These are phyloP conservation scores for Fusarium sp. DNA, from an alignment of 2,329 filamentous ascomycete genomes.

Conservation along the genomic window DNA sequence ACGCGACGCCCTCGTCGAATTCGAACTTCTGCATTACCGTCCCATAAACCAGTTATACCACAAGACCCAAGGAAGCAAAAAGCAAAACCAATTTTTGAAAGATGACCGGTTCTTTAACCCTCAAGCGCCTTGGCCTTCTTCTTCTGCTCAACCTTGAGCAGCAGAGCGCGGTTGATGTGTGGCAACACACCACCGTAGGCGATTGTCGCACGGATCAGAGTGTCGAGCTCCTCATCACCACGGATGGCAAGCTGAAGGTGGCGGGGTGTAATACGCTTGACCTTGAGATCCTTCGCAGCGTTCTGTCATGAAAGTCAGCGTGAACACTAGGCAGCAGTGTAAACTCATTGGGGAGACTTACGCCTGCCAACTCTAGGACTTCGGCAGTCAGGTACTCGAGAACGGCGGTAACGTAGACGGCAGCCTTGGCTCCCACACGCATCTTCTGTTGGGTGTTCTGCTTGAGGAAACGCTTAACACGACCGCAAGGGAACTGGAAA, in stretches of 20 bases:
- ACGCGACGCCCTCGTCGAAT: constrained; percentile 43
- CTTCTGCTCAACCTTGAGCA: constrained; percentile 97
- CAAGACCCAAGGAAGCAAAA: constrained; percentile 40
- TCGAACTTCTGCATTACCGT: constrained; percentile 47
- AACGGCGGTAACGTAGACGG: constrained; percentile 97
- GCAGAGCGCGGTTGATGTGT: constrained; percentile 96
- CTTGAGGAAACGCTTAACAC: constrained; percentile 99
- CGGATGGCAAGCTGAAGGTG: constrained; percentile 98
- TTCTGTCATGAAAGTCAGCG: constrained; percentile 66
- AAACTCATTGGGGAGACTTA: constrained; percentile 57
- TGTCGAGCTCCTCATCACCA: constrained; percentile 98
- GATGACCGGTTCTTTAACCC: constrained; percentile 48
- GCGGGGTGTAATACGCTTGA: constrained; percentile 99
- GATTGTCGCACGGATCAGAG: constrained; percentile 95
- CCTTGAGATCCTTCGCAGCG: constrained; percentile 98
- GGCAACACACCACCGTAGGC: constrained; percentile 98
- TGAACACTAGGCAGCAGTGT: constrained; percentile 25
- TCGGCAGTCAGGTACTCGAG: constrained; percentile 98
- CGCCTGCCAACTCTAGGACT: constrained; percentile 95
- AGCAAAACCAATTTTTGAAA: constrained; percentile 35
- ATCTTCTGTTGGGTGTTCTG: constrained; percentile 99
- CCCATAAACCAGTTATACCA: constrained; percentile 43
- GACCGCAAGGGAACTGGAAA: constrained; percentile 93
- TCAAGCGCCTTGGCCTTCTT: constrained; percentile 77
- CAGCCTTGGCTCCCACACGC: constrained; percentile 98